Evolutionary conservation across 2,329 filamentous ascomycete genomes (phyloP).

Genomic region (Akanthomyces uredinophilus): DNA sequence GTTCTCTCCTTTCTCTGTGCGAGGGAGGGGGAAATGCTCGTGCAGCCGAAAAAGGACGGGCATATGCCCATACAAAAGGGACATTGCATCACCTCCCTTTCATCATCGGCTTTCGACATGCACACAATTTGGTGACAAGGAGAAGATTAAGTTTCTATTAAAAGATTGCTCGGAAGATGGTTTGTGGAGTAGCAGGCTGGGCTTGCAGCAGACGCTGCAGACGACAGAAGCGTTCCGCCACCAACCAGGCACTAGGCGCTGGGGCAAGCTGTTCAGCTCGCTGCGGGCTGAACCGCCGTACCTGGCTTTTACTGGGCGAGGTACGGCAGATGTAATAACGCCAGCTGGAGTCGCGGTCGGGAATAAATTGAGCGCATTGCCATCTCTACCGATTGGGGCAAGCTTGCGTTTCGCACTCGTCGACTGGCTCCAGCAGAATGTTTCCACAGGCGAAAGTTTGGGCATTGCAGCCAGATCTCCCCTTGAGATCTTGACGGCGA

Average conservation of each 20-base stretch:
- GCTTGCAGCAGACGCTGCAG: neutral
- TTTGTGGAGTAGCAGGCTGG: neutral
- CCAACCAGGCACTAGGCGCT: neutral
- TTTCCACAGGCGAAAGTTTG: too few species aligned
- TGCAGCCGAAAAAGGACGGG: neutral
- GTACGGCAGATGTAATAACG: neutral
- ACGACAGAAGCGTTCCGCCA: neutral
- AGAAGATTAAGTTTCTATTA: neutral
- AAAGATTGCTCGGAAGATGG: neutral
- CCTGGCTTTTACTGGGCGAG: neutral
- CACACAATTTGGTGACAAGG: neutral
- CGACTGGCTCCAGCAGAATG: too few species aligned
- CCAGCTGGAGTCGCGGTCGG: neutral
- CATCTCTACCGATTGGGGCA: too few species aligned
- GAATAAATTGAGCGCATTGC: neutral
- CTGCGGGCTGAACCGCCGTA: neutral
- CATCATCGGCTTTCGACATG: neutral
- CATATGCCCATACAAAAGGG: neutral
- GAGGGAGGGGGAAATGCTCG: neutral
- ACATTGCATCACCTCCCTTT: neutral
- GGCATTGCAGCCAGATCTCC: too few species aligned
- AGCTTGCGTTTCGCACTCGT: too few species aligned
- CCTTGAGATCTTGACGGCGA: too few species aligned
- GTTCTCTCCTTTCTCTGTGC: neutral
- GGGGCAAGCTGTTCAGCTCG: slow-evolving; percentile 5